These are phyloP conservation scores for Cystofilobasidium ferigula DNA, from an alignment of 768 basidiomycete genomes.

Conservation along the genomic window DNA sequence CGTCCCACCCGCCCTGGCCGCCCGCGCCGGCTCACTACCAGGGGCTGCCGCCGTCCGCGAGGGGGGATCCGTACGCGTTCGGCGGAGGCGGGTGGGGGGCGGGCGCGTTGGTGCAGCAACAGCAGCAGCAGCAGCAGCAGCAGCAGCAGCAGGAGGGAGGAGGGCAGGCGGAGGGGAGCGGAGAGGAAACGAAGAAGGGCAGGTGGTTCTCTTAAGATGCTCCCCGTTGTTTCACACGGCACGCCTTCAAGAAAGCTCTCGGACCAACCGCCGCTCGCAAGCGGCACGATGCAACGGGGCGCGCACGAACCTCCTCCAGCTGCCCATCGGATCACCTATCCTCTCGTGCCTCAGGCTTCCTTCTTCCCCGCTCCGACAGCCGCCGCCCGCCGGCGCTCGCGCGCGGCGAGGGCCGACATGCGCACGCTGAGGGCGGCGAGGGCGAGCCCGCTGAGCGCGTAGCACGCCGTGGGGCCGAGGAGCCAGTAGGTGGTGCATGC, in stretches of 20 bases:
- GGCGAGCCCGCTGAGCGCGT: constrained; percentile 30
- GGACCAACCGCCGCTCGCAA: too few species aligned
- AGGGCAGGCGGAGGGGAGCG: too few species aligned
- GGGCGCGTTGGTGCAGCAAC: too few species aligned
- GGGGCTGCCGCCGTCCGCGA: neutral
- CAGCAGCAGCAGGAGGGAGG: too few species aligned
- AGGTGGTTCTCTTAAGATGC: too few species aligned
- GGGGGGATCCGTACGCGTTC: neutral
- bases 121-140: too few species aligned
- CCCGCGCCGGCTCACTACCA: neutral
- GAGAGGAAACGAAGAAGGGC: too few species aligned
- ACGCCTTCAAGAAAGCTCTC: too few species aligned
- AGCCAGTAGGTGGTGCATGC: constrained; percentile 33
- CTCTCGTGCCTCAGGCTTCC: neutral
- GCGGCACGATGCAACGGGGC: too few species aligned
- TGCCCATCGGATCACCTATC: too few species aligned
- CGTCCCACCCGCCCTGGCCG: neutral
- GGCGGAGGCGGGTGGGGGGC: neutral
- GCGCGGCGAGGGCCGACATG: neutral
- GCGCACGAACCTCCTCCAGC: too few species aligned
- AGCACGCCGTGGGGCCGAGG: constrained; percentile 34
- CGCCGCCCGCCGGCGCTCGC: neutral
- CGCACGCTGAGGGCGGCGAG: constrained; percentile 14
- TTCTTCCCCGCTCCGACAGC: neutral
- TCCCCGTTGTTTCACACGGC: too few species aligned